These are phyloP conservation scores for Solanum infundibuliforme DNA, from an alignment of 257 asterid genomes.

Conservation along the genomic window DNA sequence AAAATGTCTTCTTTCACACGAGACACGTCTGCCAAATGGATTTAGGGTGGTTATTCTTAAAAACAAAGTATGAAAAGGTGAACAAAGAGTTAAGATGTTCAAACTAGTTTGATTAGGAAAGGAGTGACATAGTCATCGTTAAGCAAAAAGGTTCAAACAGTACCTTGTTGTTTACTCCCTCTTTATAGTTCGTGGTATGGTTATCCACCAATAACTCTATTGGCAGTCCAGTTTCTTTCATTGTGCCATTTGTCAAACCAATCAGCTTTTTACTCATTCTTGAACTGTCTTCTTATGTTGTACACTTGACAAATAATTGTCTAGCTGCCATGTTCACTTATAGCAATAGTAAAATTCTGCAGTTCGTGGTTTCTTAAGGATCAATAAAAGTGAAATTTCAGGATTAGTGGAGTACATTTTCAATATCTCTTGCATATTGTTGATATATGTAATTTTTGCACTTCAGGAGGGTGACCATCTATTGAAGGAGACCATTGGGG, in stretches of 20 bases:
- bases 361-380: background rate
- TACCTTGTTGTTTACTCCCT: background rate
- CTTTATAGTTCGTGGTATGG: background rate
- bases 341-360: background rate
- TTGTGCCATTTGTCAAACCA: background rate
- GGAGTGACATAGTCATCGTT: background rate
- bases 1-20: background rate
- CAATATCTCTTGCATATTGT: background rate
- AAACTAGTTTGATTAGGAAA: background rate
- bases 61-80: background rate
- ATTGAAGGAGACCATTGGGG: conserved; percentile 37
- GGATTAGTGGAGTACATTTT: background rate
- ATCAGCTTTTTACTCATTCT: background rate
- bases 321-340: background rate
- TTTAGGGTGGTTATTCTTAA: background rate
- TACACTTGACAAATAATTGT: background rate
- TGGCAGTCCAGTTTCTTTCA: background rate
- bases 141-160: background rate
- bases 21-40: background rate
- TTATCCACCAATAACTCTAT: background rate
- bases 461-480: conserved; percentile 44
- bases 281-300: background rate
- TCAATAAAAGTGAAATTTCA: background rate
- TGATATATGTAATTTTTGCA: background rate
- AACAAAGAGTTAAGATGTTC: background rate